Evolutionary conservation across 768 basidiomycete genomes (phyloP), one percentile per base, ranked within the genome.

Genomic region (Rhodotorula sphaerocarpa): DNA sequence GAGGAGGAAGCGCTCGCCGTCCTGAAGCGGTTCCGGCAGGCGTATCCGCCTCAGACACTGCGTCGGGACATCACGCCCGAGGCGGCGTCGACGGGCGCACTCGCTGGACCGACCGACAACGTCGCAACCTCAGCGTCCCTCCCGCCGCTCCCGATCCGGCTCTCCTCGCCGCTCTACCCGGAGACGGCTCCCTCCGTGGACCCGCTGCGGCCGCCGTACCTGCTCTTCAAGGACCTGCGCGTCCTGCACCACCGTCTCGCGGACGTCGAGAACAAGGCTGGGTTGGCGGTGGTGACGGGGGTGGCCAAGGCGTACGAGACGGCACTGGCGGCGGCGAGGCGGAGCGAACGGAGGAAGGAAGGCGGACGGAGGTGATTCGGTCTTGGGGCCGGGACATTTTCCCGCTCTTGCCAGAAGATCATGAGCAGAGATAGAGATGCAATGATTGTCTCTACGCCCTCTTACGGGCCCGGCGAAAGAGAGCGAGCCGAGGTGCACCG

Each of bases 21-120:
- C 59, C 42, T 70, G 51, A 46, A 65, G 16, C 27, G 61, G 23
- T 60, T 71, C 70, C 56, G 66, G 50, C 9, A 43, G 18, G 46
- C 33, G n/a, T 66, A 60, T 48, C 64, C 68, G 2, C 64, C 68
- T 11, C 11, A 46, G 5, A 25, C 23, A 23, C 23, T 51, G 11
- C 3, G 43, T 7, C 23, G 33, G 23, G 47, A 45, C 25, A 20
- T 63, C 21, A 36, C 39, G 11, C 57, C 63, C n/a, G n/a, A n/a
- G n/a, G n/a, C n/a, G n/a, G n/a, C n/a, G n/a, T n/a, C n/a, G n/a
- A n/a, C n/a, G n/a, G n/a, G n/a, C n/a, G n/a, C n/a, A n/a, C n/a
- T 50, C 65, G 5, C 44, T 48, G 20, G 10, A 34, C 3, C 53
- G 45, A 1, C 62, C 65, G 14, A 45, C 61, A 27, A 57, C 55